Base-by-base conservation (phyloP, 331 rosid genomes). In the Quercus phellos region DNA sequence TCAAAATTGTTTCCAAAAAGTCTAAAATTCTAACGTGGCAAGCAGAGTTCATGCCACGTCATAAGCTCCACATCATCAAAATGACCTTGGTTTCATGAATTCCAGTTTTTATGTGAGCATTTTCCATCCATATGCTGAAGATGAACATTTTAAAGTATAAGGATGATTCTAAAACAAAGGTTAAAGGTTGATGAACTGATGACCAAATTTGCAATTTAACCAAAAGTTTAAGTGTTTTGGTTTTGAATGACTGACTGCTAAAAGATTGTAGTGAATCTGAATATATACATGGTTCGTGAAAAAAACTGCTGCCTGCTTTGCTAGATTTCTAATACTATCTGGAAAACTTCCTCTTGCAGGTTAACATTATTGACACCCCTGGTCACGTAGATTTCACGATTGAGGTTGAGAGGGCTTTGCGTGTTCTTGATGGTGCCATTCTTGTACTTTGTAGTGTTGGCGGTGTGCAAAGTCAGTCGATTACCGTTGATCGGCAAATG, bases 371-470 rank as follows among this genome's bases (percentile, higher is more conserved):
- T 55, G 98, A 95, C 78, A 95, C 97, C 43, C 98, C 98, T 74
- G 98, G 98, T 74, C 98, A 95, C 16, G 99, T 95, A 74, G 99
- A 95, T 77, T 95, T 92, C 88, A 92, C 99, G 76, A 92, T 95
- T 56, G 98, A 95, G 86, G 99, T 95, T 42, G 99, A 95, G 86
- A 88, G 99, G 87, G 99, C 99, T 78, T 79, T 95, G 87, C 99
- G 93, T 68, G 98, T 92, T 63, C 98, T 95, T 76, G 98, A 95
- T 86, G 99, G 99, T 85, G 99, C 99, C 77, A 86, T 95, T 81
- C 99, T 95, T 78, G 98, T 95, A 66, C 93, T 95, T 51, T 92
- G 98, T 84, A 95, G 98, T 77, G 98, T 95, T 80, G 98, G 97
- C 74, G 97, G 97, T 51, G 99, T 95, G 83, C 99, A 95, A 76